Evolutionary conservation across 1,284 basidiomycete genomes (phyloP).

Genomic region (Rhodofomes roseus): DNA sequence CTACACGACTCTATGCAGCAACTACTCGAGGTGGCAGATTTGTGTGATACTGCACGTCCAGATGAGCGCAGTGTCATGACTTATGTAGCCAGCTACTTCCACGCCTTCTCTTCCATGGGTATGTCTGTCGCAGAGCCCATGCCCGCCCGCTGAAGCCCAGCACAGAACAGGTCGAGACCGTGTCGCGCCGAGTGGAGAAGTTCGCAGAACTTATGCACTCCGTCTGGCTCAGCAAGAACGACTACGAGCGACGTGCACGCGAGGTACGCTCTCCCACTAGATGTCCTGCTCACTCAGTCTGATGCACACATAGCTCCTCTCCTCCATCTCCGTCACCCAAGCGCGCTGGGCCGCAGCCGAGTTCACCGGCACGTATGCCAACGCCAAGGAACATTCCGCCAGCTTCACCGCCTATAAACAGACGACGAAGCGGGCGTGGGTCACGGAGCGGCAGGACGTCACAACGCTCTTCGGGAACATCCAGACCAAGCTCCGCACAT

Average conservation of each 20-base stretch:
- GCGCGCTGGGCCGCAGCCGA: conserved; percentile 58
- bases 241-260: conserved; percentile 88
- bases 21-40: conserved; percentile 93
- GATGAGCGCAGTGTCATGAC: conserved; percentile 97
- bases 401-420: conserved; percentile 84
- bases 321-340: conserved; percentile 60
- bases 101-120: conserved; percentile 98
- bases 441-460: conserved; percentile 87
- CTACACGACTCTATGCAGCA: conserved; percentile 46
- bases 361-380: conserved; percentile 74
- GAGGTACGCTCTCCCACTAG: conserved; percentile 42
- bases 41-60: conserved; percentile 86
- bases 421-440: conserved; percentile 83
- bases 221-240: conserved; percentile 82
- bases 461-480: conserved; percentile 90
- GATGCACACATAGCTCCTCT: conserved; percentile 51
- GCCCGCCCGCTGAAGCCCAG: not conserved
- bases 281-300: conserved; percentile 7
- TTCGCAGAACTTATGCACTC: conserved; percentile 95
- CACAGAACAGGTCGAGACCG: conserved; percentile 91
- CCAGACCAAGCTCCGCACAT: conserved; percentile 92
- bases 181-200: conserved; percentile 90
- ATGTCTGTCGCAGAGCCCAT: conserved; percentile 18
- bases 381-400: conserved; percentile 75
- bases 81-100: conserved; percentile 95